Base-by-base conservation (phyloP, 2,329 filamentous ascomycete species). In the Cladophialophora psammophila region DNA sequence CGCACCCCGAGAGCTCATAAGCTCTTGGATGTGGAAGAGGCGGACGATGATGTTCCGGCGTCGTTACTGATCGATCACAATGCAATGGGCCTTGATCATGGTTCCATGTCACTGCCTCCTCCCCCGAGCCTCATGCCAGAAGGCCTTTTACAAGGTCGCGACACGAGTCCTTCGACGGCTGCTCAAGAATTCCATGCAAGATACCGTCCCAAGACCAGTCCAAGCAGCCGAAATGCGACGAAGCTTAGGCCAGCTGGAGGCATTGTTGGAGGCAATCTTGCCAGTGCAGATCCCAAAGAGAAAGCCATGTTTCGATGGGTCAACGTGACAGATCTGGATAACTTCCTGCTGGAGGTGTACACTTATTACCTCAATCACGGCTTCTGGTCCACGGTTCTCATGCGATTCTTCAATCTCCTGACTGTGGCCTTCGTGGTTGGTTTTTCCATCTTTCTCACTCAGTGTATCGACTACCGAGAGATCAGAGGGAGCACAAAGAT, bases 301-400 rank as follows among this genome's bases (percentile, higher is more conserved):
- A 91, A 90, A 77, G 93, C 94, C 3, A 87, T 96, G 82, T 97
- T 93, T 90, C 87, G 92, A 79, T 97, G 94, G 91, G 92, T 92
- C 63, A 97, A 97, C 75, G 92, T 95, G 65, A 88, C 91, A 42
- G 95, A 96, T 75, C 83, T 97, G 61, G 94, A 97, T 78, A 90
- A 88, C 73, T 97, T 97, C 76, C 88, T 97, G 75, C 86, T 88
- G 63, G 91, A 91, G 69, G 92, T 96, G 3, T 97, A 97, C 76
- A 85, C 91, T 71, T 97, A 97, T 78, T 97, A 91, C 75, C 83
- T 90, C 60, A 91, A 90, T 1, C 90, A 92, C 70, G 94, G 94
- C 0, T 88, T 96, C 42, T 93, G 89, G 86, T 96, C 92, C 65
- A 96, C 97, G 62, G 75, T 95, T 10, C 84, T 94, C 48, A 87